A percentile compares a stretch with the other conserved stretches of the same genome.
Conservation (phyloP, 1,284 basidiomycete genomes). For the Malassezia cuniculi region DNA sequence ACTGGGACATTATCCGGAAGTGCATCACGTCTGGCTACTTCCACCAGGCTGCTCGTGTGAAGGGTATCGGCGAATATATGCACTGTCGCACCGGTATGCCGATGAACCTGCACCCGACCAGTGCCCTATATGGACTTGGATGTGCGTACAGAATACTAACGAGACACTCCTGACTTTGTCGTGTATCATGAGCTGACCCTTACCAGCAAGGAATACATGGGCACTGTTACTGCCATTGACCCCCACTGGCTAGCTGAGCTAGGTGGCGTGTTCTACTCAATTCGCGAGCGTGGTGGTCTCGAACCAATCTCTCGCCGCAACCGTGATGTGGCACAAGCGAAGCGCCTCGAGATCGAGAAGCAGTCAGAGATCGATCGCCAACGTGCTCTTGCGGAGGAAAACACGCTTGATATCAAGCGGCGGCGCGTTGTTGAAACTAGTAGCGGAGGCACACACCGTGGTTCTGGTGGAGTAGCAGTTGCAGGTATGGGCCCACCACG, state of each 20-base stretch:
- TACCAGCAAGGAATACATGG: slow-evolving; percentile 32
- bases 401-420: slow-evolving; percentile 6
- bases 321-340: slow-evolving; percentile 67
- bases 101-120: slow-evolving; percentile 88
- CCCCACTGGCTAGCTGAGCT: slow-evolving; percentile 44
- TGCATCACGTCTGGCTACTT: slow-evolving; percentile 97
- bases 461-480: slow-evolving; percentile 8
- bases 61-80: slow-evolving; percentile 96
- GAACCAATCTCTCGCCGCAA: slow-evolving; percentile 53
- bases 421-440: no score
- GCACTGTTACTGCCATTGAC: slow-evolving; percentile 42
- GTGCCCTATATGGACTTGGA: slow-evolving; percentile 86
- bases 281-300: slow-evolving; percentile 64
- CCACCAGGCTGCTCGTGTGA: slow-evolving; percentile 93
- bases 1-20: slow-evolving; percentile 92
- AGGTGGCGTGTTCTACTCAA: slow-evolving; percentile 85
- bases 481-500: slow-evolving; percentile 6
- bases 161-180: slow-evolving; percentile 84
- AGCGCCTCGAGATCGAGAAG: slow-evolving; percentile 67
- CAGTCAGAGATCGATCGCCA: slow-evolving; percentile 34
- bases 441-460: no score
- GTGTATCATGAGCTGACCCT: slow-evolving; percentile 70
- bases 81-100: slow-evolving; percentile 79
- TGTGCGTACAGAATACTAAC: neutral
- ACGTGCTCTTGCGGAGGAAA: slow-evolving; percentile 10